Base-by-base conservation (phyloP, 192 early-diverging fungal species). In the Podila horticola region DNA sequence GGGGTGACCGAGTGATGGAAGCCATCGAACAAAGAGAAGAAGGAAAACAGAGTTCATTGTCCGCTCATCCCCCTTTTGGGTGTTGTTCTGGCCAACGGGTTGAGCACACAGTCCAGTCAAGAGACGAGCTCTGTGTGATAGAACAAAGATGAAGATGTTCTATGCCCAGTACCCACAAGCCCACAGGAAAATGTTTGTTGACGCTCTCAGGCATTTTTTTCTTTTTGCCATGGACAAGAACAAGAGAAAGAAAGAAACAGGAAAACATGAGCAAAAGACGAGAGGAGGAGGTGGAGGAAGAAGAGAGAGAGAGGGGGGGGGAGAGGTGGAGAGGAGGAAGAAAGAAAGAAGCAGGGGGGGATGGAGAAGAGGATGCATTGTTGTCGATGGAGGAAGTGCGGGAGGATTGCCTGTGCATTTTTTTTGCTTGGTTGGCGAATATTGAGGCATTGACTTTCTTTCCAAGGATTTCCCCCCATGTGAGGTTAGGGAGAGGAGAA, bases 1-100 rank as follows among this genome's bases (percentile, higher is more conserved):
- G 41, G 34, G 34, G 4, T 34, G 5, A 34, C 33, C 5, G 12
- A 41, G 38, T 12, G 33, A 10, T 36, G 34, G 8, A 55, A 22
- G 52, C 24, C n/a, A 55, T n/a, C 52, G 52, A 55, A 55, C 22
- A 55, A 55, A 55, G 22, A 50, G 49, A 20, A 12, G 50, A 52
- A 22, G 50, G 5, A 55, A 50, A 50, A 55, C 52, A 55, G 52
- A 55, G 52, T 55, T 55, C 52, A 55, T 22, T 55, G 52, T 55
- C 52, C 52, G 52, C 52, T 24, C 52, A 55, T 55, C 52, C 52
- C n/a, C n/a, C 24, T 24, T 26, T 55, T 55, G n/a, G 20, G 17
- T 52, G 17, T 52, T 1, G 10, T 10, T 55, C 52, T 55, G n/a
- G 22, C 20, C 52, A 55, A 55, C 52, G 24, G 20, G 17, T 52